Base-by-base conservation (phyloP, 306 rosid genomes). In the Carpinus fangiana region DNA sequence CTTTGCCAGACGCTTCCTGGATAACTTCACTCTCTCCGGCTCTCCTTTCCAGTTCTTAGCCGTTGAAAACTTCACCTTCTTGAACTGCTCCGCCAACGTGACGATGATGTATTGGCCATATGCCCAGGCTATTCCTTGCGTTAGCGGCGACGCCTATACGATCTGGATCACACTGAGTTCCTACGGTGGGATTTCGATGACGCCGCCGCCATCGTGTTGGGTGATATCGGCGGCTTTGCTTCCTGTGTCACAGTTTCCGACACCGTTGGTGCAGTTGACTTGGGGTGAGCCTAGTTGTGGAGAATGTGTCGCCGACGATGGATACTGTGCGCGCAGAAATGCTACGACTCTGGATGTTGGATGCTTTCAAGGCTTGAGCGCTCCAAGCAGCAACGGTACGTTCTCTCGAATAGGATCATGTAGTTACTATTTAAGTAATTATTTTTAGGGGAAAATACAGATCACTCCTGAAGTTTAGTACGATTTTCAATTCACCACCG, bases 261-360 rank as follows among this genome's bases (percentile, higher is more conserved):
- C 2, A 6, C 82, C 81, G 21, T 75, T 67, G 70, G 45, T 55
- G 73, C 45, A 14, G 34, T 69, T 92, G 86, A 67, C 31, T 0
- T 92, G 97, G 97, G 73, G 38, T 5, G 14, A 64, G 55, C 91
- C 94, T 0, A 7, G 51, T 4, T 88, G 94, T 48, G 21, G 48
- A 0, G 14, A 5, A 0, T 90, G 94, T 78, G 84, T 70, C 60
- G 1, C 50, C 14, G 26, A 3, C 20, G 86, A 76, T 2, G 79
- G 76, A 71, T 36, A 53, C 76, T 92, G 94, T 71, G 91, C 90
- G 12, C 79, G 84, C 46, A 68, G 31, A 14, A 28, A 12, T 4
- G 64, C 56, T 59, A 1, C 56, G 11, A 18, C 51, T 55, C 69
- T 16, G n/a, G 83, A 8, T 78, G 16, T 78, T 20, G 64, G 75